A percentile compares a stretch with the other conserved stretches of the same genome.
phyloP scores from a whole-genome alignment of 805 yeast species.

The Teunomyces barrocoloradensis region DNA sequence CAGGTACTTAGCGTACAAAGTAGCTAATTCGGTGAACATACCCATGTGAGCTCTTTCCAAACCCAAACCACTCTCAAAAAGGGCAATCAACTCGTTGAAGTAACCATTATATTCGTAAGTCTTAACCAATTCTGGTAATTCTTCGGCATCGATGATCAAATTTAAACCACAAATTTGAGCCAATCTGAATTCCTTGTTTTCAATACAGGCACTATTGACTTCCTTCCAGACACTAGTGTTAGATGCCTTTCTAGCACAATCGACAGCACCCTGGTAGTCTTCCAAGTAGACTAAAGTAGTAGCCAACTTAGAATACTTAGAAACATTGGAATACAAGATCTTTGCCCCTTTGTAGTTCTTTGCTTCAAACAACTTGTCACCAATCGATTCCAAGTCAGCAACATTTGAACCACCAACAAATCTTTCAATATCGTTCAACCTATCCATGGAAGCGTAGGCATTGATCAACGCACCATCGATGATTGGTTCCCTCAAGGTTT shows the following conservation, averaged over 20 bases:
- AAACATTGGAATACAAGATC: conserved; percentile 76
- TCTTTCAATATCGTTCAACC: conserved; percentile 75
- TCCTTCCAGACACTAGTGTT: conserved; percentile 94
- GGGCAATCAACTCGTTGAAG: conserved; percentile 84
- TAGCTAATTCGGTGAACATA: conserved; percentile 95
- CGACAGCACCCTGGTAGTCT: conserved; percentile 96
- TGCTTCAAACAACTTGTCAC: conserved; percentile 82
- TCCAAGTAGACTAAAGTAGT: conserved; percentile 90
- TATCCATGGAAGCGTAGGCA: conserved; percentile 78
- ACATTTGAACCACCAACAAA: conserved; percentile 85
- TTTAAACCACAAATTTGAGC: conserved; percentile 99
- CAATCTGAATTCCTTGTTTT: conserved; percentile 87
- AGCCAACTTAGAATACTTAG: conserved; percentile 94
- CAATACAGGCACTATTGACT: conserved; percentile 95
- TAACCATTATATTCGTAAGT: conserved; percentile 89
- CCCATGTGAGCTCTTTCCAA: conserved; percentile 99
- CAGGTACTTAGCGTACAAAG: conserved; percentile 83
- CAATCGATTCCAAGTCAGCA: conserved; percentile 88
- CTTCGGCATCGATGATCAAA: conserved; percentile 96
- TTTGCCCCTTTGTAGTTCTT: conserved; percentile 92
- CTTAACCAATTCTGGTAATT: conserved; percentile 81
- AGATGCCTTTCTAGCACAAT: conserved; percentile 97
- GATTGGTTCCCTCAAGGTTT: conserved; percentile 82
- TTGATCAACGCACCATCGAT: conserved; percentile 91
- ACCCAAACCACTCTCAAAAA: conserved; percentile 93